Percentiles rank a stretch among this genome's conserved stretches.
Conservation (phyloP, 148 eudicot species). For the Camellia granthamiana region DNA sequence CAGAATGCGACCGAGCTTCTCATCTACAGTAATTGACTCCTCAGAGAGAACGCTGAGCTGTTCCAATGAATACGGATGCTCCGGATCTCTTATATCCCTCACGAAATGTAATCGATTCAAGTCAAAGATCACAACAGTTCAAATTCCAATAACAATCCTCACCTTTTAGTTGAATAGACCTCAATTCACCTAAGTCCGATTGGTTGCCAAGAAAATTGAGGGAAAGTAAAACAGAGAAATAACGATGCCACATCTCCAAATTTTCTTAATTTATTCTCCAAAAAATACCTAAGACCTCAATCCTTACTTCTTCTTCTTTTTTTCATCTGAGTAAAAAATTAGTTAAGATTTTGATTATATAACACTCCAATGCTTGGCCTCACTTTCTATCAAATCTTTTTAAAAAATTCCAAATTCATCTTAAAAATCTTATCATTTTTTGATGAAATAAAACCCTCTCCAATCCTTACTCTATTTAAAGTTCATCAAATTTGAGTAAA, state of each 20-base stretch:
- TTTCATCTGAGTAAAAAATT: no score
- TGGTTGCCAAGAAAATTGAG: neutral
- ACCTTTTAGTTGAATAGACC: neutral
- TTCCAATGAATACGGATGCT: slow-evolving; percentile 89
- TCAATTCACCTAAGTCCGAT: neutral
- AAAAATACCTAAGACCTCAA: neutral
- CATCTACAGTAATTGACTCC: slow-evolving; percentile 78
- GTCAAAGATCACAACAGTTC: slow-evolving; percentile 51
- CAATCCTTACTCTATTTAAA: no score
- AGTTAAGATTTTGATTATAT: no score
- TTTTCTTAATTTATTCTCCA: neutral
- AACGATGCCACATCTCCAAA: neutral
- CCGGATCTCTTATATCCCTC: slow-evolving; percentile 89
- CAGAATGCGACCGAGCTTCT: slow-evolving; percentile 73
- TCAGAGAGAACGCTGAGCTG: slow-evolving; percentile 88
- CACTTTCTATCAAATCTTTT: no score
- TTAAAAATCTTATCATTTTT: no score
- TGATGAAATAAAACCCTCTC: no score
- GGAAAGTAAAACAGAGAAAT: neutral
- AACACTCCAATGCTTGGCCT: no score
- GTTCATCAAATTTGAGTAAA: no score
- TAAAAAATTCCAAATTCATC: no score
- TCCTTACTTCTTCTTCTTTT: no score
- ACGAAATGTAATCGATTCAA: slow-evolving; percentile 49
- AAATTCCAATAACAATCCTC: neutral